Evolutionary conservation across 164 flowering plant species (phyloP), one percentile per base, ranked within the genome.

Genomic region (Paratinospora sagittata): DNA sequence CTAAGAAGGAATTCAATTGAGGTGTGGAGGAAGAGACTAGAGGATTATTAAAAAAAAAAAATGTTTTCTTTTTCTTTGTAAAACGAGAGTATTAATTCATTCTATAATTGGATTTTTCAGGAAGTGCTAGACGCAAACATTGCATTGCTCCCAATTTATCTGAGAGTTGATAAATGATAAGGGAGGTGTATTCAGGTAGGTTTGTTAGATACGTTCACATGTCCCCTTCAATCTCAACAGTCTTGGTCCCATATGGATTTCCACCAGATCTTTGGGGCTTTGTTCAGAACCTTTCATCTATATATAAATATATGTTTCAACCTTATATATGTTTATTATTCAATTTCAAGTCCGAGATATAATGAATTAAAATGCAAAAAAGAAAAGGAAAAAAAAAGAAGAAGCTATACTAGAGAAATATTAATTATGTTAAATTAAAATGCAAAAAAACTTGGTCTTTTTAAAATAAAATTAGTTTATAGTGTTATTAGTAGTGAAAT

Each of bases 221-320:
- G 84, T 82, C 87, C 66, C 83, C 83, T 79, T 82, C 84, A 76
- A 72, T 76, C 73, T 73, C 36, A 82, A 78, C 83, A 82, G 70
- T 69, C 63, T 39, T 63, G 74, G 78, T 69, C 70, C 82, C 79
- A n/a, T 17, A 11, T 6, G 70, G 77, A 77, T 78, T 66, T 71
- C 65, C 60, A 66, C 68, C 68, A 74, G 72, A 78, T 78, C 71
- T n/a, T 24, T 27, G n/a, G 27, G 69, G 72, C 62, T 16, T 71
- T 60, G 17, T 19, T 71, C 14, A 12, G 27, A 66, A 66, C 41
- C 26, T 39, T 49, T 30, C 34, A 30, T 30, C 34, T 30, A 30
- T 30, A 30, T 4, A n/a, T n/a, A n/a, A n/a, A 1, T 30, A 30
- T 30, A 30, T 30, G 34, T 30, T 30, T 30, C 60, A 52, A 17